Base-by-base conservation (phyloP, 345 rosid genomes). In the Melastoma malabathricum region DNA sequence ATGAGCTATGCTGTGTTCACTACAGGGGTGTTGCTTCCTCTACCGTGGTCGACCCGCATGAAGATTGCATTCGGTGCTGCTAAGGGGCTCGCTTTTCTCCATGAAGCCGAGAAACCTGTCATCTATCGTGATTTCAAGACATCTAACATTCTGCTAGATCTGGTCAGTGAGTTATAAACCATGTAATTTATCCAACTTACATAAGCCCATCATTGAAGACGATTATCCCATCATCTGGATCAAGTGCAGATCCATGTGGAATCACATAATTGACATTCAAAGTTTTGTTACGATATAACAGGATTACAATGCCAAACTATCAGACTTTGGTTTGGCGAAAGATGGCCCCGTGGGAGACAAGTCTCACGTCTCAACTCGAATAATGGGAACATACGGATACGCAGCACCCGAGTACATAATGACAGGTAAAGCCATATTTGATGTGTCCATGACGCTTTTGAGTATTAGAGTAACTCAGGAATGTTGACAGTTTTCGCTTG, bases 311-410 rank as follows among this genome's bases (percentile, higher is more conserved):
- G 81, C 94, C 31, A 90, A 90, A 64, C 85, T 90, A 47, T 90
- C 98, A 1, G 98, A 90, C 60, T 90, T 90, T 39, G 98, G 98
- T 25, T 82, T 90, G 10, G 98, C 98, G 3, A 90, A 90, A 75
- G 98, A 86, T 60, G 98, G 98, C 54, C 98, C 98, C 0, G 92
- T 73, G 51, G 98, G 94, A 62, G 98, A 90, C 70, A 86, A 90
- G 65, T 84, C 98, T 0, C 96, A 90, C 52, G 98, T 90, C 62
- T 86, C 98, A 17, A 90, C 98, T 12, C 94, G 98, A n/a, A 74
- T 90, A 63, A 90, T 90, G 98, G 98, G 98, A 46, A 90, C 98
- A 15, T 86, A 90, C n/a, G 98, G 98, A 12, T 90, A 90, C 59
- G 98, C 98, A 25, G 98, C 98, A 22, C 96, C 98, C 0, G 98